Base-by-base conservation (phyloP, 1,284 basidiomycete species). In the Puccinia novopanici region DNA sequence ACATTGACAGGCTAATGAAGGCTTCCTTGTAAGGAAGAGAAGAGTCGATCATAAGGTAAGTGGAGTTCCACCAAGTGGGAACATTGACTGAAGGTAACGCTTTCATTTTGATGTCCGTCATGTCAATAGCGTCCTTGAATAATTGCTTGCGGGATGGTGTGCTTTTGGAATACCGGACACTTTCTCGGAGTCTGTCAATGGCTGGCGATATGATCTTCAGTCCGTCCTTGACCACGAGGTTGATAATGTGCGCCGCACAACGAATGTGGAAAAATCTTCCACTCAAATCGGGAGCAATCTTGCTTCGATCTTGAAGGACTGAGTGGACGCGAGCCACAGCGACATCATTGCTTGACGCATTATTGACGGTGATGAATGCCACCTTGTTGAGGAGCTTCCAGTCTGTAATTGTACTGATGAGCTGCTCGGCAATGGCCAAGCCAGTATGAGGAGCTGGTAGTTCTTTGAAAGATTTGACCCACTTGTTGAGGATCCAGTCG, bases 31-130 rank as follows among this genome's bases (percentile, higher is more conserved):
- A 67, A n/a, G 65, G 65, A 8, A 67, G 10, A 2, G 17, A 67
- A 24, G 65, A 67, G 15, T 48, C 4, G 3, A 67, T 42, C 37
- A 67, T 67, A 15, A n/a, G 42, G 40, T 40, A 67, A 9, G 65
- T 67, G 6, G 15, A 67, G 22, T 67, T 67, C 65, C 65, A 67
- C 10, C 65, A 22, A 9, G 65, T 67, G 15, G 65, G 65, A 3
- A 67, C 65, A 27, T 67, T 40, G 15, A 24, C 22, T 17, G 19
- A 52, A 52, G 50, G 50, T 4, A 52, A 17, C 4, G 50, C 50
- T 52, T n/a, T 37, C 24, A 10, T 3, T 24, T 37, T 65, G 3
- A 22, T 65, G 63, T 24, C n/a, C 3, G 15, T 17, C 19, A 42
- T 40, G 10, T 37, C 34, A 4, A 67, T 45, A 6, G 65, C 19